phyloP scores from a whole-genome alignment of 2,329 filamentous ascomycete species.

The Fusarium graminum region DNA sequence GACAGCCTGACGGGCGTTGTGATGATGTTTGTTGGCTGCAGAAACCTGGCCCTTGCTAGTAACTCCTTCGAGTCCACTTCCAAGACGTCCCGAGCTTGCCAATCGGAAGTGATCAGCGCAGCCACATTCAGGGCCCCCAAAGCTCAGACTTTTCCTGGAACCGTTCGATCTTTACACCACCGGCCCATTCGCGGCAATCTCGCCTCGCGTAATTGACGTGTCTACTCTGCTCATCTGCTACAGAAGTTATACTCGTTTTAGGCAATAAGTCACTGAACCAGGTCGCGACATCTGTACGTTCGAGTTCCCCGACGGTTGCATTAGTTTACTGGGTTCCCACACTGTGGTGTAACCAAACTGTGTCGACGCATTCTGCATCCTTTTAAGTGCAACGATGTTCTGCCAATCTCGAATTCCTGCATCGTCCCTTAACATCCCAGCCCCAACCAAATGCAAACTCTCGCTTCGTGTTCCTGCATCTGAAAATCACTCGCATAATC shows the following conservation, averaged over 20 bases:
- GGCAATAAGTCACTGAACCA: neutral
- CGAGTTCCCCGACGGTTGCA: slow-evolving; percentile 11
- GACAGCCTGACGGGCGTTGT: neutral
- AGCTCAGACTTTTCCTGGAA: slow-evolving; percentile 3
- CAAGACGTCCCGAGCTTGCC: neutral
- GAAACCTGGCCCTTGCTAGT: slow-evolving; percentile 17
- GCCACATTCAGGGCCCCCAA: slow-evolving; percentile 12
- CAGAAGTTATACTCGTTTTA: slow-evolving; percentile 14
- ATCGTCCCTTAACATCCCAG: neutral
- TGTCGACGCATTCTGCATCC: neutral
- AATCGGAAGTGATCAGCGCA: slow-evolving; percentile 20
- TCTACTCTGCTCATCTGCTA: neutral
- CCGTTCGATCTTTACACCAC: slow-evolving; percentile 20
- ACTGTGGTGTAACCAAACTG: neutral
- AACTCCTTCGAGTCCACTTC: slow-evolving; percentile 12
- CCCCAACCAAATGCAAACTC: neutral
- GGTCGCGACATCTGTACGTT: slow-evolving; percentile 9
- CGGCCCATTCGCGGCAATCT: slow-evolving; percentile 10
- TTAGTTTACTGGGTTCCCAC: neutral
- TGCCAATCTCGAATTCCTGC: neutral
- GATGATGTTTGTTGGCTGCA: neutral
- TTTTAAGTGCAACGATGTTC: slow-evolving; percentile 20
- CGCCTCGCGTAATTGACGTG: slow-evolving; percentile 3
- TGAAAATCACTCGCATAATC: slow-evolving; percentile 5
- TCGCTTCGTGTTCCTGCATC: slow-evolving; percentile 16